These are phyloP conservation scores for Podospora comata DNA, from an alignment of 495 filamentous ascomycete species.

Conservation along the genomic window DNA sequence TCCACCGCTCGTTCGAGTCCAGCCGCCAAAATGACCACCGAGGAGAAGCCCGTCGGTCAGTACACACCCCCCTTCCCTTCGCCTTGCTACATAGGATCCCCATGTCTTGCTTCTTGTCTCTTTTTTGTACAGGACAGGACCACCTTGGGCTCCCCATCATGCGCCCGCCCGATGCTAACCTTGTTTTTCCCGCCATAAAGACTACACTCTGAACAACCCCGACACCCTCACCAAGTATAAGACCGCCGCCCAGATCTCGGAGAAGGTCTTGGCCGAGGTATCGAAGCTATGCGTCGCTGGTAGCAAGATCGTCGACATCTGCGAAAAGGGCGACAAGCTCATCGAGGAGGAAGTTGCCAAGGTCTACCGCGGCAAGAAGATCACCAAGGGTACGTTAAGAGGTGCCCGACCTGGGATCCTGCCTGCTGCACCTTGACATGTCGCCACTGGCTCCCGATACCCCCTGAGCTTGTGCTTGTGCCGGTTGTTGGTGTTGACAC, in stretches of 20 bases:
- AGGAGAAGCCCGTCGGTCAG: constrained; percentile 43
- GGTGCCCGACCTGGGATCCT: not conserved
- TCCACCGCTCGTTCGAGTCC: constrained; percentile 9
- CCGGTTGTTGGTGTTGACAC: constrained; percentile 9
- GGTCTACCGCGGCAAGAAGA: constrained; percentile 98
- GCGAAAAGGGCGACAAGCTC: constrained; percentile 91
- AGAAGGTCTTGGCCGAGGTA: constrained; percentile 88
- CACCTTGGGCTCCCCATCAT: constrained; percentile 10
- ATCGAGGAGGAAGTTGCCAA: constrained; percentile 90
- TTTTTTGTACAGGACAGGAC: not conserved
- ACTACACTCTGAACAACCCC: constrained; percentile 93
- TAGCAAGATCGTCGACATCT: constrained; percentile 86
- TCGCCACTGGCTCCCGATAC: constrained; percentile 2
- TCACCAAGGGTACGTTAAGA: constrained; percentile 67
- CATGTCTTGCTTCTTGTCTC: not conserved
- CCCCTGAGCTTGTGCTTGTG: not conserved
- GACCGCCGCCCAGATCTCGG: constrained; percentile 87
- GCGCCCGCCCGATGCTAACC: not conserved
- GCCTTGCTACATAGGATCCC: not conserved
- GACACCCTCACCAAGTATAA: constrained; percentile 99
- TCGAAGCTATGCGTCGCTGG: constrained; percentile 77
- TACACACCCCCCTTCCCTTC: constrained; percentile 2
- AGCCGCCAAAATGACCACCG: constrained; percentile 36
- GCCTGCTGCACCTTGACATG: not conserved
- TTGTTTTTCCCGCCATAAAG: constrained; percentile 42